Evolutionary conservation across 2,329 filamentous ascomycete species (phyloP).

Genomic region (Paraphaeosphaeria minitans): DNA sequence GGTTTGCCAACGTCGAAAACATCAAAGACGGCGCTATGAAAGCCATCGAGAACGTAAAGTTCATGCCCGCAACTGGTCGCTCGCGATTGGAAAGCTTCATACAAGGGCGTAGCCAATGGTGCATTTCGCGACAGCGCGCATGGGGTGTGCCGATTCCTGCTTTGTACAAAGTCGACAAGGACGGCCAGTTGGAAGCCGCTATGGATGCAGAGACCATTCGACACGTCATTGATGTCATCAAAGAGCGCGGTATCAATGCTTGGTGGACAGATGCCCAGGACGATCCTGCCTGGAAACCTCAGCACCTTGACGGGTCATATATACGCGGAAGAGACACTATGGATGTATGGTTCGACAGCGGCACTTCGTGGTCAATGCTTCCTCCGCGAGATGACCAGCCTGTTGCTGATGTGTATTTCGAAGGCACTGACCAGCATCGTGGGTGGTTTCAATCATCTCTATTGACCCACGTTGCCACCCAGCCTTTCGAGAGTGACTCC

Average conservation of each 20-base stretch:
- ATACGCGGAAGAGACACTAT: conserved; percentile 89
- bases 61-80: conserved; percentile 76
- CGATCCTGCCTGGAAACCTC: conserved; percentile 77
- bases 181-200: conserved; percentile 68
- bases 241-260: conserved; percentile 79
- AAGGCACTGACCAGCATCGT: conserved; percentile 94
- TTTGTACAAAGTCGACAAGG: conserved; percentile 69
- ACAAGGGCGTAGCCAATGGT: conserved; percentile 90
- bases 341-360: conserved; percentile 99
- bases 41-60: conserved; percentile 73
- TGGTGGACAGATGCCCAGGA: conserved; percentile 88
- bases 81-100: conserved; percentile 83
- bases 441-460: conserved; percentile 99
- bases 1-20: conserved; percentile 90
- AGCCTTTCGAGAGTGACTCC: conserved; percentile 35
- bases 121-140: conserved; percentile 91
- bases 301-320: conserved; percentile 65
- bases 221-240: conserved; percentile 81
- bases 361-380: conserved; percentile 79
- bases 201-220: conserved; percentile 78
- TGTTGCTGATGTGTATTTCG: conserved; percentile 83
- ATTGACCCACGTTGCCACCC: conserved; percentile 78
- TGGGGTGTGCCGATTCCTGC: conserved; percentile 98
- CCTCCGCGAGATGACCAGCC: conserved; percentile 44
- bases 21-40: conserved; percentile 77